Conservation (phyloP, 2,329 filamentous ascomycete species). For the Alternaria sp. region DNA sequence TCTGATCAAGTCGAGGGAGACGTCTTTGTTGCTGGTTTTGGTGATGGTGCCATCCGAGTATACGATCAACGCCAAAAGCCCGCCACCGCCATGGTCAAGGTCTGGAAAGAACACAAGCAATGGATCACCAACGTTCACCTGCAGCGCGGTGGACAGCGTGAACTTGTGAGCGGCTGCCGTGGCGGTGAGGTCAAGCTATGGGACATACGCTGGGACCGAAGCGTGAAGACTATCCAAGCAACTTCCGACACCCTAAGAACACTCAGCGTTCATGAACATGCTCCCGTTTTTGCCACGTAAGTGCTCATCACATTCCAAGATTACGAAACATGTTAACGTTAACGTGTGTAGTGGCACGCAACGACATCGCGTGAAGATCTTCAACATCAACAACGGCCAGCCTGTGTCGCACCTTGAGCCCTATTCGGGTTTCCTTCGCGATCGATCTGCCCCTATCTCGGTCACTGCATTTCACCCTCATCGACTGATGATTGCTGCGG, state of each 20-base stretch:
- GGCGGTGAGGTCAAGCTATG: slow-evolving; percentile 95
- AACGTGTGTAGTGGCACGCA: slow-evolving; percentile 74
- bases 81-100: slow-evolving; percentile 90
- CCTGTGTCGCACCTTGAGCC: slow-evolving; percentile 86
- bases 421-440: slow-evolving; percentile 86
- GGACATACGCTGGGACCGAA: slow-evolving; percentile 89
- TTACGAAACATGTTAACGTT: slow-evolving; percentile 18
- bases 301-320: slow-evolving; percentile 66
- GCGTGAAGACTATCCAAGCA: slow-evolving; percentile 74
- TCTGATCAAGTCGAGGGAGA: slow-evolving; percentile 98
- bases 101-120: slow-evolving; percentile 94
- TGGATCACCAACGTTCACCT: slow-evolving; percentile 98
- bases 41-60: slow-evolving; percentile 90
- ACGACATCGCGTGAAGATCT: slow-evolving; percentile 86
- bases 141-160: slow-evolving; percentile 91
- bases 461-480: slow-evolving; percentile 95
- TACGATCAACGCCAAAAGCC: slow-evolving; percentile 88
- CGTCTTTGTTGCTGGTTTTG: slow-evolving; percentile 94
- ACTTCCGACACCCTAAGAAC: slow-evolving; percentile 82
- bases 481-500: slow-evolving; percentile 86
- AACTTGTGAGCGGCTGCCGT: slow-evolving; percentile 86
- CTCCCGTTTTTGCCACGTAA: slow-evolving; percentile 81
- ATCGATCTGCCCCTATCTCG: slow-evolving; percentile 80
- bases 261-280: slow-evolving; percentile 91
- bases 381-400: slow-evolving; percentile 79